Evolutionary conservation across 768 basidiomycete species (phyloP).

Genomic region (Agrocybe chaxingu): DNA sequence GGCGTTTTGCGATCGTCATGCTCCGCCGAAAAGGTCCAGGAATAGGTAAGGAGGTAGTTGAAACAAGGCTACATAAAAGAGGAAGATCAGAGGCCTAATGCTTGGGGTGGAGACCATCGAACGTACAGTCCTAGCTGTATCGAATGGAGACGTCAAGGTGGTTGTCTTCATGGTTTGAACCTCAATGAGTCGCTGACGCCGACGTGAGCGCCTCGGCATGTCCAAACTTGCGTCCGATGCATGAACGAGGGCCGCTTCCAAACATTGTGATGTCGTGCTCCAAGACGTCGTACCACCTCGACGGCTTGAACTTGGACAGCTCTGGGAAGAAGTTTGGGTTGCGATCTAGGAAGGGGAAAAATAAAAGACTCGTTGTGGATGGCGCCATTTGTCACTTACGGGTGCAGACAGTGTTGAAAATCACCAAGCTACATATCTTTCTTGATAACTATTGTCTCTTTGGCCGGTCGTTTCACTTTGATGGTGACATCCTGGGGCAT

Average conservation of each 20-base stretch:
- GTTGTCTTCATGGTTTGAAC: too few species aligned
- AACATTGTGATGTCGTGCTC: slow-evolving; percentile 8
- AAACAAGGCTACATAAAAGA: too few species aligned
- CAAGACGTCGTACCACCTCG: slow-evolving; percentile 7
- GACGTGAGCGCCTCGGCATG: slow-evolving; percentile 4
- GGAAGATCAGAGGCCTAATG: too few species aligned
- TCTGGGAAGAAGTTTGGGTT: slow-evolving; percentile 7
- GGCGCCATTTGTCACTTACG: slow-evolving; percentile 1
- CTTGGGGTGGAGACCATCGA: too few species aligned
- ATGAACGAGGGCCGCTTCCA: slow-evolving; percentile 8
- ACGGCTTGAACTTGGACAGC: slow-evolving; percentile 8
- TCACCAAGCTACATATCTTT: slow-evolving; percentile 1
- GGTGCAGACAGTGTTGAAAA: slow-evolving; percentile 4
- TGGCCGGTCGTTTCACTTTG: slow-evolving; percentile 1
- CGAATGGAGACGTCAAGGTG: too few species aligned
- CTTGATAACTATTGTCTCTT: slow-evolving; percentile 3
- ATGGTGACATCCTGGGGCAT: slow-evolving; percentile 7
- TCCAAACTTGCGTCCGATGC: slow-evolving; percentile 10
- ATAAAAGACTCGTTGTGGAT: not conserved
- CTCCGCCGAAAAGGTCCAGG: too few species aligned
- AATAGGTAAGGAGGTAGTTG: too few species aligned
- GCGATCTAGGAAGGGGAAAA: not conserved
- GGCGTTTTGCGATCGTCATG: slow-evolving; percentile 32
- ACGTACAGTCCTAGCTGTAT: too few species aligned
- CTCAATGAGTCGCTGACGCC: too few species aligned